Evolutionary conservation across 2,329 filamentous ascomycete genomes (phyloP).

Genomic region (Diaporthe citrichinensis): DNA sequence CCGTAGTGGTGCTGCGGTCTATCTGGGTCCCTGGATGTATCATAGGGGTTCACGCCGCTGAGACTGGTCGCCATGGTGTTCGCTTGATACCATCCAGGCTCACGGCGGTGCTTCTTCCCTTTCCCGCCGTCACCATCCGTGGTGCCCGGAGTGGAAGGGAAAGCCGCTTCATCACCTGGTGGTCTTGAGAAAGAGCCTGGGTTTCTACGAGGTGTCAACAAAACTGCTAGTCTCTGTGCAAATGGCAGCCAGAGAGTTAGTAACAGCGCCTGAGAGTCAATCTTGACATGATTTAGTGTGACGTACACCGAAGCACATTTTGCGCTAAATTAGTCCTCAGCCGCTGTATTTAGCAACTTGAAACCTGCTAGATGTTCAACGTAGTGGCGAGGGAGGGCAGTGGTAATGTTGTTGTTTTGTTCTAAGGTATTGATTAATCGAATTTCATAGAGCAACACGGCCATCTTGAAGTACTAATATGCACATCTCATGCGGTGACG

Average conservation of each 20-base stretch:
- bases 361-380: not conserved
- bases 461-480: not conserved
- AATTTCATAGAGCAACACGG: not conserved
- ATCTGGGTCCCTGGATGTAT: not conserved
- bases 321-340: too few relatives aligned
- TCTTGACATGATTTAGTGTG: not conserved
- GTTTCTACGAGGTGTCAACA: not conserved
- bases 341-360: not conserved
- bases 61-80: not conserved
- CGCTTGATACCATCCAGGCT: conserved; percentile 5
- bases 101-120: not conserved
- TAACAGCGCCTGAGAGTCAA: not conserved
- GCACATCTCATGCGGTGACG: not conserved
- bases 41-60: not conserved
- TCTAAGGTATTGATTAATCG: not conserved
- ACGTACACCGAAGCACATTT: not conserved
- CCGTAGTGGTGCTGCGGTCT: not conserved
- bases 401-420: not conserved
- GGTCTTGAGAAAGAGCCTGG: not conserved
- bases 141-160: not conserved
- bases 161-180: not conserved
- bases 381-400: not conserved
- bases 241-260: too few relatives aligned
- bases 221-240: not conserved
- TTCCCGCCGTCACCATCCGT: not conserved